These are phyloP conservation scores for Botrytis cinerea DNA, from an alignment of 2,329 filamentous ascomycete genomes.

Conservation along the genomic window DNA sequence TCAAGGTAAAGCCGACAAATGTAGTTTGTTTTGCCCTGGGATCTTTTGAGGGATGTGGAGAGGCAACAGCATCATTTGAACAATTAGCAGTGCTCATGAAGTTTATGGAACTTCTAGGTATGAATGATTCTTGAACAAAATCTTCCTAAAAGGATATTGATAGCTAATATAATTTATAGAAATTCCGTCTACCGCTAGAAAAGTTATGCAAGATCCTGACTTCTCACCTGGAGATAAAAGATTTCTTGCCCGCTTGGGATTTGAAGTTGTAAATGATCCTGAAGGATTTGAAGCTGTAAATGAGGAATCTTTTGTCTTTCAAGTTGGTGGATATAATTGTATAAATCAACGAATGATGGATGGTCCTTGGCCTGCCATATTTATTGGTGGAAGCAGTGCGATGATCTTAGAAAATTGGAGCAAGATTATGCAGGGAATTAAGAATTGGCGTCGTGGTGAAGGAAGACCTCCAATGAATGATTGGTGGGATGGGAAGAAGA, in stretches of 20 bases:
- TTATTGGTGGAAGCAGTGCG: not conserved
- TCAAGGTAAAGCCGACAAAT: not conserved
- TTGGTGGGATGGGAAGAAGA: not conserved
- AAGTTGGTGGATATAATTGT: not conserved
- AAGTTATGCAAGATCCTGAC: not conserved
- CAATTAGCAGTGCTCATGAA: conserved; percentile 11
- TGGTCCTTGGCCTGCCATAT: not conserved
- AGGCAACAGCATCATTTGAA: not conserved
- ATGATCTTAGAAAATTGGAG: not conserved
- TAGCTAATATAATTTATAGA: not conserved
- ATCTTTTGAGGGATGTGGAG: not conserved
- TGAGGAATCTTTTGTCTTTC: not conserved
- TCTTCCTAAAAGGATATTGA: not conserved
- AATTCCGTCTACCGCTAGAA: not conserved
- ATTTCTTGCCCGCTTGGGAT: not conserved
- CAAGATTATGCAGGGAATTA: not conserved
- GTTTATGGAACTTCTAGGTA: not conserved
- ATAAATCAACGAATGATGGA: not conserved
- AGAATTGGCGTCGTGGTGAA: not conserved
- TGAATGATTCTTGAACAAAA: not conserved
- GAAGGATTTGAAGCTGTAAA: not conserved
- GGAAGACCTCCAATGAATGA: not conserved
- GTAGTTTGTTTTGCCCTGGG: not conserved
- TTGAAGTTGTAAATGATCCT: not conserved
- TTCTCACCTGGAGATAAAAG: not conserved